Evolutionary conservation across 1,139 yeast genomes (phyloP), one percentile per base, ranked within the genome.

Genomic region (Maudiozyma humilis): DNA sequence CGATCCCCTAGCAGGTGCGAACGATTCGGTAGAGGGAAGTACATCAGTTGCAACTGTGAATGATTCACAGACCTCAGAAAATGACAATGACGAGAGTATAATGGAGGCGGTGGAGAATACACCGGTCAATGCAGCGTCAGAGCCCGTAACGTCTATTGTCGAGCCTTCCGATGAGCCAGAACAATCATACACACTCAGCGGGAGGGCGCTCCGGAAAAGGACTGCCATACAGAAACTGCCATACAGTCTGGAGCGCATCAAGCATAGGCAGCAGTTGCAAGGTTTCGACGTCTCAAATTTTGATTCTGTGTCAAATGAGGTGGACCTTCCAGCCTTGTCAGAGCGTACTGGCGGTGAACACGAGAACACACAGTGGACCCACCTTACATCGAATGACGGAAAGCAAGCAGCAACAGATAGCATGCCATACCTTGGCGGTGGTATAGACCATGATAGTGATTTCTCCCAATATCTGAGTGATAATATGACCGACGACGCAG

Each of bases 141-240:
- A n/a, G n/a, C n/a, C n/a, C n/a, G n/a, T n/a, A n/a, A n/a, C n/a
- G n/a, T n/a, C n/a, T n/a, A n/a, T n/a, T n/a, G n/a, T n/a, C n/a
- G n/a, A n/a, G n/a, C n/a, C n/a, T n/a, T n/a, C n/a, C n/a, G n/a
- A n/a, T n/a, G n/a, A n/a, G n/a, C n/a, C n/a, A n/a, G n/a, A n/a
- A n/a, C n/a, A n/a, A 6, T 23, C 27, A 23, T 23, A 23, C 27
- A 23, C 27, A 6, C 20, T 14, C 20, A n/a, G 18, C 16, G 42
- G 47, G 31, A 44, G 59, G 46, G 47, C 51, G 12, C 36, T 60
- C 15, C 47, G 65, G 31, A 54, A 57, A 44, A 51, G 66, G 32
- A 61, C 52, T 29, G 64, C 64, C 1, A 59, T 61, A 14, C 65
- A 62, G 42, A 58, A 54, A 43, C 53, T 57, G 54, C 65, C 65